These are phyloP conservation scores for Bipolaris gigantea DNA, from an alignment of 2,329 filamentous ascomycete genomes.

Conservation along the genomic window DNA sequence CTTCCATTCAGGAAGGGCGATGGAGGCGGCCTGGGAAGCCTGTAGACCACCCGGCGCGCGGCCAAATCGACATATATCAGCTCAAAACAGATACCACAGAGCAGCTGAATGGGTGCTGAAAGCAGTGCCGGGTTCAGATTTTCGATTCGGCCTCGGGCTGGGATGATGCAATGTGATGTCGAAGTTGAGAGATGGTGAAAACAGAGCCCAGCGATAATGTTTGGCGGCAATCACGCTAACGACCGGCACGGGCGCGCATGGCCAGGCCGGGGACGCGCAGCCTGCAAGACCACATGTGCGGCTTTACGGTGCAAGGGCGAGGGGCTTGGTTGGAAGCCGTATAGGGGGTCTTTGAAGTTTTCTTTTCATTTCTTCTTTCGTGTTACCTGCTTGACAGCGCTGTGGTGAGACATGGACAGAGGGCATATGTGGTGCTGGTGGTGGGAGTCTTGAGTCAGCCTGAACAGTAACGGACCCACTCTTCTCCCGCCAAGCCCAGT, in stretches of 20 bases:
- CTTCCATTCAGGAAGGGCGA: slow-evolving; percentile 37
- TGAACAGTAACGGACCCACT: slow-evolving; percentile 10
- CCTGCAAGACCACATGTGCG: neutral
- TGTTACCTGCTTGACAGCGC: slow-evolving; percentile 1
- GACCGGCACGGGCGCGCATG: slow-evolving; percentile 13
- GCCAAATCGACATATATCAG: slow-evolving; percentile 35
- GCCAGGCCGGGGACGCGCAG: slow-evolving; percentile 5
- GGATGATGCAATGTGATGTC: slow-evolving; percentile 38
- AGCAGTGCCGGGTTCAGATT: slow-evolving; percentile 36
- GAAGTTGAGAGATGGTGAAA: slow-evolving; percentile 24
- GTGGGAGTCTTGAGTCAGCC: neutral
- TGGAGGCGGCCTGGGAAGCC: slow-evolving; percentile 31
- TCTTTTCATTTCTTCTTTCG: neutral
- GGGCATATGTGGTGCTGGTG: neutral
- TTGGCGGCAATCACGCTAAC: slow-evolving; percentile 16
- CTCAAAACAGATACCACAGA: slow-evolving; percentile 27
- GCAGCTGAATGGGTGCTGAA: slow-evolving; percentile 20
- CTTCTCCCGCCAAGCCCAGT: slow-evolving; percentile 15
- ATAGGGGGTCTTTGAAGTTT: neutral
- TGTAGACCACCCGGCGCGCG: slow-evolving; percentile 38
- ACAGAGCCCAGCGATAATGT: slow-evolving; percentile 15
- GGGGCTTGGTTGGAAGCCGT: neutral
- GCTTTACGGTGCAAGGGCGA: neutral
- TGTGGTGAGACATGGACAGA: slow-evolving; percentile 5
- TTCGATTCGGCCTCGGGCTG: slow-evolving; percentile 28